Conservation (phyloP, 805 yeast genomes). For the Ogataea trehaloabstinens region DNA sequence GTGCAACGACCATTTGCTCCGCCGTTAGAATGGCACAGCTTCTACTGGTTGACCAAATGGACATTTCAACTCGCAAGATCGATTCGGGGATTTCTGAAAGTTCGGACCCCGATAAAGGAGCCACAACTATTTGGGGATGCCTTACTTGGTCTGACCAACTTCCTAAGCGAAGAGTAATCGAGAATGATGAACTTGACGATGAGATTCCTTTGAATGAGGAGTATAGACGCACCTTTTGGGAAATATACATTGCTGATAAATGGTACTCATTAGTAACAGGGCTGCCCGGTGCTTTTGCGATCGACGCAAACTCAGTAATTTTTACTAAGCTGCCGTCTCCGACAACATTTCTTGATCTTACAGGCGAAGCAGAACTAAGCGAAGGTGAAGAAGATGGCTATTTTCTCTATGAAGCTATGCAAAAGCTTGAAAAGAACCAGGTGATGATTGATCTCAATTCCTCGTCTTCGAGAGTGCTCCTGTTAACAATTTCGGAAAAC, state of each 20-base stretch:
- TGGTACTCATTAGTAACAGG: conserved; percentile 33
- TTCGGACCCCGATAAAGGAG: background rate
- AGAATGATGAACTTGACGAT: conserved; percentile 23
- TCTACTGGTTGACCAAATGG: conserved; percentile 31
- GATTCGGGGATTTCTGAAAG: background rate
- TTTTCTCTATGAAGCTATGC: conserved; percentile 31
- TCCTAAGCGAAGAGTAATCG: background rate
- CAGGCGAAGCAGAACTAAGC: conserved; percentile 2
- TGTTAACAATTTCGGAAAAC: conserved; percentile 31
- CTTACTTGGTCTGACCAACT: background rate
- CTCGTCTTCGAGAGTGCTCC: conserved; percentile 24
- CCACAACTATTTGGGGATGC: background rate
- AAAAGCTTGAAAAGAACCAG: conserved; percentile 26
- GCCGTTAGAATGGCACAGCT: conserved; percentile 30
- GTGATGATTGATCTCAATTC: conserved; percentile 28
- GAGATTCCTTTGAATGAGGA: conserved; percentile 29
- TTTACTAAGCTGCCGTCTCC: conserved; percentile 32
- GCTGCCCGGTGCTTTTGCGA: conserved; percentile 28
- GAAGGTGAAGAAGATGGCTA: conserved; percentile 7
- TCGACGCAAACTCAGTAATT: conserved; percentile 25
- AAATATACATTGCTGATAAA: conserved; percentile 28
- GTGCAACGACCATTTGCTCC: conserved; percentile 27
- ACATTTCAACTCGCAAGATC: conserved; percentile 15
- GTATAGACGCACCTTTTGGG: conserved; percentile 32
- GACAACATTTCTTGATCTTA: conserved; percentile 21